phyloP scores from a whole-genome alignment of 805 yeast species.

The Kazachstania martiniae region DNA sequence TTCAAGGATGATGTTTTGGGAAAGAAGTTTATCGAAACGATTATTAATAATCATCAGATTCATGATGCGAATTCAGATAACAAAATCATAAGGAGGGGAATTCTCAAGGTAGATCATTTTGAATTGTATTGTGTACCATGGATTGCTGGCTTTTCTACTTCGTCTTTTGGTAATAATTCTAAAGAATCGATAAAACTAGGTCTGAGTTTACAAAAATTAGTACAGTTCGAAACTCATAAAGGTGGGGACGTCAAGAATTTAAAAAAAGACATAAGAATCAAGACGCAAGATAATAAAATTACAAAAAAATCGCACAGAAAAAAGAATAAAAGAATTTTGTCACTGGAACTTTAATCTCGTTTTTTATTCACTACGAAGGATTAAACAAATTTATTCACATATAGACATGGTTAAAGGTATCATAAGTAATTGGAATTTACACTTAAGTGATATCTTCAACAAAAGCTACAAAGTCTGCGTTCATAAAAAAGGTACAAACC shows the following conservation, averaged over 20 bases:
- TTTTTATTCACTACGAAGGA: no score
- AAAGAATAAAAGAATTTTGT: slow-evolving; percentile 4
- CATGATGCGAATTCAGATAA: neutral
- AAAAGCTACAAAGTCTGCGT: no score
- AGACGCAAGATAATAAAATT: neutral
- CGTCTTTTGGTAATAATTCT: slow-evolving; percentile 15
- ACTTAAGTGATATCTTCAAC: no score
- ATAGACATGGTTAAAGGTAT: neutral
- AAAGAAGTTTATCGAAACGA: slow-evolving; percentile 6
- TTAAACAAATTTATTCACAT: no score
- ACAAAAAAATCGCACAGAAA: slow-evolving; percentile 9
- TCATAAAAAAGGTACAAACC: no score
- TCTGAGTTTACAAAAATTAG: slow-evolving; percentile 10
- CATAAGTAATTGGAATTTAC: neutral
- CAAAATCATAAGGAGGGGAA: slow-evolving; percentile 10
- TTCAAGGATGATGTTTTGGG: slow-evolving; percentile 10
- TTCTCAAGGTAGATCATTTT: slow-evolving; percentile 12
- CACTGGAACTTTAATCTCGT: slow-evolving; percentile 6
- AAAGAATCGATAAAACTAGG: slow-evolving; percentile 16
- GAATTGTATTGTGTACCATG: slow-evolving; percentile 15
- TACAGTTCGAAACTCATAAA: slow-evolving; percentile 3
- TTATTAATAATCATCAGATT: slow-evolving; percentile 3
- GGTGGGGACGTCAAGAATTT: neutral
- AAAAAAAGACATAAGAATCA: neutral
- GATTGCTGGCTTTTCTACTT: slow-evolving; percentile 12